These are phyloP conservation scores for Guadua angustifolia DNA, from an alignment of 176 grass and related monocot species.

Conservation along the genomic window DNA sequence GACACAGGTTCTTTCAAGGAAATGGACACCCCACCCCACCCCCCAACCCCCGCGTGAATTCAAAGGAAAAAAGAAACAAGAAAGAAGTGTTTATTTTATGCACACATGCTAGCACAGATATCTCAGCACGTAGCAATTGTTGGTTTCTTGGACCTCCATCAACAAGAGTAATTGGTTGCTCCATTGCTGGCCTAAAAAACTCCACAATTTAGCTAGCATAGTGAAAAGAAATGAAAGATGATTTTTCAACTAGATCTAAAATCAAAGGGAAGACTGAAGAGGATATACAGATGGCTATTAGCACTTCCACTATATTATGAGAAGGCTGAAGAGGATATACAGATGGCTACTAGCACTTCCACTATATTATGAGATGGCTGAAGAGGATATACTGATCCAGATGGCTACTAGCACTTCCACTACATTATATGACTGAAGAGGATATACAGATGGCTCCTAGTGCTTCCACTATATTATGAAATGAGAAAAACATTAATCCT, in stretches of 20 bases:
- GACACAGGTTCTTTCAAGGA: not conserved
- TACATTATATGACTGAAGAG: not conserved
- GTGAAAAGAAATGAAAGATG: not conserved
- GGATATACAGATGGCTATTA: not conserved
- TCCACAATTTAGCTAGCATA: not conserved
- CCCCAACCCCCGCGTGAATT: too few species aligned
- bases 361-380: too few species aligned
- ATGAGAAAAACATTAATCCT: not conserved
- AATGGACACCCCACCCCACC: too few species aligned
- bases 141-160: not conserved
- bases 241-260: slow-evolving; percentile 26
- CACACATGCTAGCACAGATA: too few species aligned
- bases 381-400: not conserved
- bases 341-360: too few species aligned
- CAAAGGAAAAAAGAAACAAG: too few species aligned
- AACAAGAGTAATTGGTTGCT: not conserved
- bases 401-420: not conserved
- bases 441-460: too few species aligned
- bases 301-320: too few species aligned
- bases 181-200: not conserved
- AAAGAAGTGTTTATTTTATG: too few species aligned
- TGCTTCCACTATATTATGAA: not conserved
- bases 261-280: not conserved
- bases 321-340: too few species aligned
- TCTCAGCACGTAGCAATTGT: not conserved